These are phyloP conservation scores for Parachaetomium inaequale DNA, from an alignment of 495 filamentous ascomycete genomes.

Conservation along the genomic window DNA sequence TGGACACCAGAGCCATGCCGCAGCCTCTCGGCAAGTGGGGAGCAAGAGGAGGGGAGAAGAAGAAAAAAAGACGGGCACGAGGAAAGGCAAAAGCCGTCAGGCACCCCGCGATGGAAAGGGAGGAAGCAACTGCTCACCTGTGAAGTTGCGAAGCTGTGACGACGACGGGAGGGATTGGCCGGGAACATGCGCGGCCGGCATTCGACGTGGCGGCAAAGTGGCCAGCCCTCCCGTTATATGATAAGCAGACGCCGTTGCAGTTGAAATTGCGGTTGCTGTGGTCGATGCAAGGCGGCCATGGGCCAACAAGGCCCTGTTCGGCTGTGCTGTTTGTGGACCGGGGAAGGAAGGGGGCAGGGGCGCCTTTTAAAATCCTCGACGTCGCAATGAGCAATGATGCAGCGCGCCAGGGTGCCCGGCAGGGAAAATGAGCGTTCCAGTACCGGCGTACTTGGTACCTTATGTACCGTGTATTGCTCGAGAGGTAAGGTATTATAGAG, in stretches of 20 bases:
- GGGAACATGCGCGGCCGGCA: neutral
- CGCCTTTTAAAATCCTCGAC: constrained; percentile 15
- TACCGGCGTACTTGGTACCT: neutral
- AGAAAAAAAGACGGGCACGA: neutral
- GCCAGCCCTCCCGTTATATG: constrained; percentile 8
- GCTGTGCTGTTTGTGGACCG: constrained; percentile 12
- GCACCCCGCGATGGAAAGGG: neutral
- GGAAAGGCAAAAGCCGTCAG: neutral
- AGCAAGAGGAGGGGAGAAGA: neutral
- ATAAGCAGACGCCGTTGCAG: constrained; percentile 7
- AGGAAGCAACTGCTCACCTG: constrained; percentile 9
- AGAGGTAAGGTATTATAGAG: neutral
- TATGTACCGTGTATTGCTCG: neutral
- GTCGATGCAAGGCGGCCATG: constrained; percentile 11
- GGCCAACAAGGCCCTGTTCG: constrained; percentile 12
- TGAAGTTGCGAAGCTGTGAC: neutral
- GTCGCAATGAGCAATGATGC: constrained; percentile 16
- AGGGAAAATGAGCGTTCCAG: constrained; percentile 3
- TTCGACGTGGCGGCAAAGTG: constrained; percentile 7
- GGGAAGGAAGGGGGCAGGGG: constrained; percentile 7
- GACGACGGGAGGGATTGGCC: neutral
- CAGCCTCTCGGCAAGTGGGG: too few species aligned
- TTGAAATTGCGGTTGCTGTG: constrained; percentile 10
- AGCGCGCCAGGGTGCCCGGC: neutral
- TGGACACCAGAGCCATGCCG: too few species aligned